These are phyloP conservation scores for Aspergillus intermedius DNA, from an alignment of 2,329 filamentous ascomycete genomes.

Conservation along the genomic window DNA sequence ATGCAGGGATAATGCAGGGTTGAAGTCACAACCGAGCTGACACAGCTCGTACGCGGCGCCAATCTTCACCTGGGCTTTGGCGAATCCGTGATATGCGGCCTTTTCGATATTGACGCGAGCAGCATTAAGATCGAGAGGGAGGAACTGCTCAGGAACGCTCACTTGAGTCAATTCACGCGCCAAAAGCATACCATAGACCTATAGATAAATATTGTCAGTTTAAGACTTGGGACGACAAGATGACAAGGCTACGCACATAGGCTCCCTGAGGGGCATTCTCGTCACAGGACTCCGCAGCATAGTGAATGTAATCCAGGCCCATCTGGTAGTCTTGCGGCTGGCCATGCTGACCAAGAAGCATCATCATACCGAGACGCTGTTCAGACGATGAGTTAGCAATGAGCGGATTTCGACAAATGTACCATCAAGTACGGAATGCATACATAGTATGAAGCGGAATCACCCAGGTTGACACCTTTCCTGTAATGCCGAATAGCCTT, in stretches of 20 bases:
- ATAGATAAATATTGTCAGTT: constrained; percentile 1
- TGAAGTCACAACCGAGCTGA: constrained; percentile 89
- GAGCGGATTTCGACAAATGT: constrained; percentile 5
- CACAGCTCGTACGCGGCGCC: constrained; percentile 92
- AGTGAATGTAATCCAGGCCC: constrained; percentile 75
- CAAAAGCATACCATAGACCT: constrained; percentile 87
- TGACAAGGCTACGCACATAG: constrained; percentile 48
- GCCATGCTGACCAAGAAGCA: constrained; percentile 84
- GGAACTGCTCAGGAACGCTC: constrained; percentile 62
- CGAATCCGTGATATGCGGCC: constrained; percentile 89
- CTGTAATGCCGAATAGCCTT: constrained; percentile 92
- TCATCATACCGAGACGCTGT: constrained; percentile 94
- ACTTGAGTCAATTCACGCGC: constrained; percentile 89
- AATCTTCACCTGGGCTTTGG: constrained; percentile 96
- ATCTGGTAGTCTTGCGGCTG: constrained; percentile 72
- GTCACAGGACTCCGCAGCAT: constrained; percentile 79
- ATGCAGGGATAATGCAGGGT: constrained; percentile 83
- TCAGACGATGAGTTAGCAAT: constrained; percentile 17
- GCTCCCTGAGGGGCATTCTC: constrained; percentile 96
- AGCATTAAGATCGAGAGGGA: constrained; percentile 64
- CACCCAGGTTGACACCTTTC: constrained; percentile 67
- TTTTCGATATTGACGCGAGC: constrained; percentile 91
- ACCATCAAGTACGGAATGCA: constrained; percentile 11
- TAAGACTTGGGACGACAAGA: neutral
- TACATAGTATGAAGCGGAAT: constrained; percentile 76